phyloP scores from a whole-genome alignment of 192 early-diverging fungal genomes.

The Kickxella alabastrina region DNA sequence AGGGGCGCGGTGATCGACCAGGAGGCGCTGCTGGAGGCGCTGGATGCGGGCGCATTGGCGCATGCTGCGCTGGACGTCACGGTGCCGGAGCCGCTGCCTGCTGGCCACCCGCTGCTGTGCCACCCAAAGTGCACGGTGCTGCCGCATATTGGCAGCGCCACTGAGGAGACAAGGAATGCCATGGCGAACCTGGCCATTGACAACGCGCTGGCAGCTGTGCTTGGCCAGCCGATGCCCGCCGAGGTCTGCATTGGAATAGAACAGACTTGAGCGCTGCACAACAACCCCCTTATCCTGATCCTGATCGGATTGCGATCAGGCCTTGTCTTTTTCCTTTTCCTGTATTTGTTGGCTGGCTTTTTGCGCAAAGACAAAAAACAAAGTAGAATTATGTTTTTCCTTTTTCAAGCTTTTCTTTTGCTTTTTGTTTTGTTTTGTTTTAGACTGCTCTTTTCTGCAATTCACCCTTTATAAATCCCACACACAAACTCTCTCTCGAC shows the following conservation, averaged over 20 bases:
- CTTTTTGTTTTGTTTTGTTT: too few species aligned
- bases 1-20: constrained; percentile 80
- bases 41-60: constrained; percentile 57
- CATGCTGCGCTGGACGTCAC: constrained; percentile 84
- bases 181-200: constrained; percentile 76
- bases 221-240: constrained; percentile 46
- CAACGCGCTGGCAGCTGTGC: constrained; percentile 63
- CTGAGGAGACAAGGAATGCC: constrained; percentile 74
- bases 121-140: constrained; percentile 65
- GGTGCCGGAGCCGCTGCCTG: constrained; percentile 75
- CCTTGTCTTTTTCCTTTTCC: too few species aligned
- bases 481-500: too few species aligned
- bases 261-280: too few species aligned
- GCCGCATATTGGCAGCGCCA: constrained; percentile 85
- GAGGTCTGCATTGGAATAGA: constrained; percentile 22
- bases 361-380: too few species aligned
- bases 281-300: too few species aligned
- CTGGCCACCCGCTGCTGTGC: constrained; percentile 57
- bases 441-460: too few species aligned
- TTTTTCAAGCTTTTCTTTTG: too few species aligned
- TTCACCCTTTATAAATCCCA: too few species aligned
- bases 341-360: too few species aligned
- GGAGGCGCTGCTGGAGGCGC: constrained; percentile 60
- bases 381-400: too few species aligned
- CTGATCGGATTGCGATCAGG: too few species aligned